Evolutionary conservation across 1,139 yeast species (phyloP), one percentile per base, ranked within the genome.

Genomic region (Pichia inconspicua): DNA sequence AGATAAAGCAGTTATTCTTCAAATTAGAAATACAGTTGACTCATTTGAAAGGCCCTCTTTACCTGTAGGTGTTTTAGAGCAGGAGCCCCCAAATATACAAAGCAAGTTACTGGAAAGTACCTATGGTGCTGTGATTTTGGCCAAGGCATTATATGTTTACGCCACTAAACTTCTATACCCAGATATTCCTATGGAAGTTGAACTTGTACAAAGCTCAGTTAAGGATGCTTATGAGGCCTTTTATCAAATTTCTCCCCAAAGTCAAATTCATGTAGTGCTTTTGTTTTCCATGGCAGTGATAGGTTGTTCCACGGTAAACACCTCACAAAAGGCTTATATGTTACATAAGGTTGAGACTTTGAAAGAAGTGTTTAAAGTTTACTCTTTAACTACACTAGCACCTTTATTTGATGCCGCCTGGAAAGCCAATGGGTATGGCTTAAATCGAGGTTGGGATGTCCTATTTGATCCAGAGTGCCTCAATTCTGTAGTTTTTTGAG

Each of bases 21-120:
- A 37, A 12, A 37, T 37, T 5, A 37, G 40, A 22, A 17, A 37
- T 37, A n/a, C 40, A 4, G 61, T 62, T 10, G 52, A 55, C 15
- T 59, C 48, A 37, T 55, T 53, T 32, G 57, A 52, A 3, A 50
- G 56, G 1, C 62, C 61, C 1, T 49, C 57, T 10, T 44, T 61
- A 11, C 65, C 65, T 1, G 28, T 50, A 1, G 43, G 45, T 6
- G 55, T 60, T 10, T 47, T 52, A n/a, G 34, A 35, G 8, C 45
- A 50, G 9, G 57, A 58, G 28, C 58, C 63, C 6, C 47, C 41
- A 41, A 49, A 52, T 42, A 58, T 62, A 34, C 57, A 54, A 40
- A 51, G 48, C 32, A 50, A 54, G 25, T 42, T 61, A 17, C 32
- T 55, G 48, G 61, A 58, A 40, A 61, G 63, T 50, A 58, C 63